Evolutionary conservation across 208 protist species (phyloP).

Genomic region (Naegleria gruberi): DNA sequence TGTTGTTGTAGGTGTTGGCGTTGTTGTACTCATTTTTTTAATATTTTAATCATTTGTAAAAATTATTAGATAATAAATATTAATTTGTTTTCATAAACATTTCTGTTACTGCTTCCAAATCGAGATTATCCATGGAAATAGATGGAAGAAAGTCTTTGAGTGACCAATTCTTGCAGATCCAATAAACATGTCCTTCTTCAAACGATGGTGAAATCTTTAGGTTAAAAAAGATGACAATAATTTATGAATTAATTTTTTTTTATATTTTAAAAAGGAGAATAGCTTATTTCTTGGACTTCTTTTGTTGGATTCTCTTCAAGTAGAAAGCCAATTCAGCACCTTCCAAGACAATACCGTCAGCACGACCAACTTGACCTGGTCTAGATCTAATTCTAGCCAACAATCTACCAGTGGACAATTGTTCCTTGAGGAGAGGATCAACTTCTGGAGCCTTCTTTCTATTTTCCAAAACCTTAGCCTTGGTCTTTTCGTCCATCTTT

Average conservation of each 20-base stretch:
- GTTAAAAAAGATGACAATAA: not conserved
- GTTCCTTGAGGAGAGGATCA: slow-evolving; percentile 69
- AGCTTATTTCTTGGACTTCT: slow-evolving; percentile 74
- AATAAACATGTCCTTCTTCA: not conserved
- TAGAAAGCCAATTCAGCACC: slow-evolving; percentile 99
- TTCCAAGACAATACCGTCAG: slow-evolving; percentile 97
- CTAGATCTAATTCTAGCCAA: slow-evolving; percentile 88
- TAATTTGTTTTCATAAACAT: too few species aligned
- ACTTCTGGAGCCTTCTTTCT: slow-evolving; percentile 51
- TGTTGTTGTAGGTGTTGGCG: not conserved
- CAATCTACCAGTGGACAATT: slow-evolving; percentile 87
- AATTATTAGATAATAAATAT: too few species aligned
- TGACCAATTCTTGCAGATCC: not conserved
- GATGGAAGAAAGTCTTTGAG: too few species aligned
- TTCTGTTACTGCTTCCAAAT: too few species aligned
- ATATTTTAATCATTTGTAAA: too few species aligned
- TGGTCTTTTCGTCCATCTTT: slow-evolving; percentile 54
- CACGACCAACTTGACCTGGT: slow-evolving; percentile 94
- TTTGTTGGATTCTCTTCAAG: slow-evolving; percentile 92
- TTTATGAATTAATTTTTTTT: not conserved
- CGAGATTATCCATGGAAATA: too few species aligned
- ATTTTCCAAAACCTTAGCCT: slow-evolving; percentile 51
- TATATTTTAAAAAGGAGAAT: not conserved
- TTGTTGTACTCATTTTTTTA: not conserved
- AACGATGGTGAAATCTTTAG: too few species aligned